phyloP scores from a whole-genome alignment of 257 asterid genomes.

The Solanum pimpinellifolium region DNA sequence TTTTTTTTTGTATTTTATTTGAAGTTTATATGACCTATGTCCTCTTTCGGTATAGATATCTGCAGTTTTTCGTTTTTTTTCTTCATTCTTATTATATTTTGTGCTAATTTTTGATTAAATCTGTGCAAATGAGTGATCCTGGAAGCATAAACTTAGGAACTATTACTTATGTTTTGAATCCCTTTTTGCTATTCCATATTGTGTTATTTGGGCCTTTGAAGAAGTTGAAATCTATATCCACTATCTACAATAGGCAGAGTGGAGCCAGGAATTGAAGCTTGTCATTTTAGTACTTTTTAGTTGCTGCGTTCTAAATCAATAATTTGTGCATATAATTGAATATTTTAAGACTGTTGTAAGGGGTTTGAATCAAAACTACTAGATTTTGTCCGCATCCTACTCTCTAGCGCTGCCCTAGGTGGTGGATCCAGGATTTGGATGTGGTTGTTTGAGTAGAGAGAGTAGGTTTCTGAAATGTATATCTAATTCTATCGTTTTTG shows the following conservation, averaged over 20 bases:
- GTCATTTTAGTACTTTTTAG: background rate
- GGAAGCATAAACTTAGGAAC: background rate
- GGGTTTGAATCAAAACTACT: background rate
- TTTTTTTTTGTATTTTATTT: background rate
- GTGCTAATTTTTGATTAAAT: background rate
- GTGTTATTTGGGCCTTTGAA: background rate
- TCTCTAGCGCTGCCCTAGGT: background rate
- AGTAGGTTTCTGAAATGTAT: background rate
- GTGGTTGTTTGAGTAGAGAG: background rate
- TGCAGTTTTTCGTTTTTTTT: background rate
- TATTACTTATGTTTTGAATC: background rate
- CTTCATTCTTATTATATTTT: background rate
- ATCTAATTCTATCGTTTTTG: background rate
- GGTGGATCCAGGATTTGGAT: background rate
- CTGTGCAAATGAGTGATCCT: background rate
- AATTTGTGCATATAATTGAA: background rate
- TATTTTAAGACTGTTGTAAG: background rate
- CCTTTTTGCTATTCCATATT: background rate
- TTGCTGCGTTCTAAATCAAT: background rate
- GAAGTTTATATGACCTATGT: background rate
- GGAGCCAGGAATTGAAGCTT: background rate
- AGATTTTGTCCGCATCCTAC: background rate
- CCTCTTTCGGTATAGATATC: background rate
- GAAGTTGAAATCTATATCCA: background rate
- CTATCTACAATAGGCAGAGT: background rate